Evolutionary conservation across 2,329 filamentous ascomycete genomes (phyloP), one percentile per base, ranked within the genome.

Genomic region (Diaporthe citriasiana): DNA sequence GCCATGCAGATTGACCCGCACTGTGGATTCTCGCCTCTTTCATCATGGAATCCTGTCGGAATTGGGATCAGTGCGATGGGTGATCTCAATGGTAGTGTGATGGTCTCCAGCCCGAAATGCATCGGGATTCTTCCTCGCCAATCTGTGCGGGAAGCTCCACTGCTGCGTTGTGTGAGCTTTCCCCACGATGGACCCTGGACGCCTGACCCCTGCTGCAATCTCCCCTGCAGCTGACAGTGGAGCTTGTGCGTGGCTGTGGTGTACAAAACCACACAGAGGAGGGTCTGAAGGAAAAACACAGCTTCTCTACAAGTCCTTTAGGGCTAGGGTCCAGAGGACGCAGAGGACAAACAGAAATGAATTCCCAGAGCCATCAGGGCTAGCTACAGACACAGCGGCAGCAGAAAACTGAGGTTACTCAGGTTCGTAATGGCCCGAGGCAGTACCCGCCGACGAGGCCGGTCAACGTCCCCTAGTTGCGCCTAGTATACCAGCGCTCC

Each of bases 131-230:
- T 68, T 45, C 51, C 66, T 75, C 25, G 70, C 63, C 45, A 72
- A 74, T 72, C 73, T 74, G 60, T 65, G 50, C 51, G 53, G 73
- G 53, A 30, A 35, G 71, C 45, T 72, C 72, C 66, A 70, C 72
- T 55, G 72, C 35, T 59, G 70, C 70, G 45, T 45, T 50, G 47
- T 68, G 55, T 45, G 59, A 59, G 73, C 69, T 60, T 72, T 73
- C 71, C 71, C 71, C 71, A 66, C 71, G 70, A 75, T 75, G 38
- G n/a, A 73, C 56, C 70, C 73, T 70, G 66, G 73, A 59, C 55
- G 25, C 22, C 22, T 57, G 60, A 47, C 47, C 70, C 65, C 50
- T 56, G 68, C 33, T 9, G 30, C 25, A 68, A 53, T 57, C 47
- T 56, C 69, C 69, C 73, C 70, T 74, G 63, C 73, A 74, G 73